phyloP scores from a whole-genome alignment of 2,329 filamentous ascomycete genomes.

The Paracoccidioides brasiliensis region DNA sequence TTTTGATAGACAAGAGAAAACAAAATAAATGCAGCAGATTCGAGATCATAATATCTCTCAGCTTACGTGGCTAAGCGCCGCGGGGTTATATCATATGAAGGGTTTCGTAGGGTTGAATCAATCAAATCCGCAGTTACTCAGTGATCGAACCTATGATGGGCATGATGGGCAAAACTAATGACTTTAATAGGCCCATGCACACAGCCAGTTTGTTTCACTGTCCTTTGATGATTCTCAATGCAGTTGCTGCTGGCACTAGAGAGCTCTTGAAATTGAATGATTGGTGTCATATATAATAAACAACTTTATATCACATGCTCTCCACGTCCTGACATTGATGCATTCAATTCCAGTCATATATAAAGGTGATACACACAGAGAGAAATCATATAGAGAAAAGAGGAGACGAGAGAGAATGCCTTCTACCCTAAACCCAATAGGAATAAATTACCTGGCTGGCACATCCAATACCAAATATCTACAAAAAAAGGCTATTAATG shows the following conservation, averaged over 20 bases:
- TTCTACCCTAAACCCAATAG: background rate
- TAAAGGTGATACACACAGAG: too few species aligned
- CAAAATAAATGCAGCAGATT: background rate
- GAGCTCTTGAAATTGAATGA: too few species aligned
- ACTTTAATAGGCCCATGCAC: background rate
- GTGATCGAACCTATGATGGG: too few species aligned
- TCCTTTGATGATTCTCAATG: too few species aligned
- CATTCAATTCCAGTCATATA: too few species aligned
- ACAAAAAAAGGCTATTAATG: background rate
- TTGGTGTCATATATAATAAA: too few species aligned
- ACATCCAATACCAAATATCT: background rate
- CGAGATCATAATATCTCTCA: background rate
- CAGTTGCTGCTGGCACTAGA: too few species aligned
- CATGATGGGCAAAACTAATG: too few species aligned
- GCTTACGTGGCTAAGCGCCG: background rate
- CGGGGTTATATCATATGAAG: constrained; percentile 1
- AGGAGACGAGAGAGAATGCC: background rate
- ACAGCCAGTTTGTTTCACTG: too few species aligned
- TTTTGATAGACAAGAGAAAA: background rate
- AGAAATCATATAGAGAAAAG: background rate
- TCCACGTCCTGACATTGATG: too few species aligned
- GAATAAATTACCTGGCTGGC: background rate
- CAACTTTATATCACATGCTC: too few species aligned
- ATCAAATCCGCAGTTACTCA: too few species aligned
- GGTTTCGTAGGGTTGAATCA: background rate